A percentile compares a stretch with the other conserved stretches of the same genome.
These are phyloP conservation scores for Symbiodinium natans DNA, from an alignment of 73 alveolate genomes.

Conservation along the genomic window DNA sequence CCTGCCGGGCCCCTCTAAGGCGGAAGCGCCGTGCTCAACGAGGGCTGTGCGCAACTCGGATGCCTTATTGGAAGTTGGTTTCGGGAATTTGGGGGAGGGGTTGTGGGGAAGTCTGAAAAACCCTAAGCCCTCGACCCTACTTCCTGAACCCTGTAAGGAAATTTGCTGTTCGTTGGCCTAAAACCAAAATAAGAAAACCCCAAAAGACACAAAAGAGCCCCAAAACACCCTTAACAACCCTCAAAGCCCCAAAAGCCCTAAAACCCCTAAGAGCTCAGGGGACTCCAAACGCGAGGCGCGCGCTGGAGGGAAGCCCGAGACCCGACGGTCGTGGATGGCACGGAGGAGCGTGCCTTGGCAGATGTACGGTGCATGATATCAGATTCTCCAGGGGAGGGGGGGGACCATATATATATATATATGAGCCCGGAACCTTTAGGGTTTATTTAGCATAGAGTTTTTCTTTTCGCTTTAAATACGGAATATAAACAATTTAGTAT, in stretches of 20 bases:
- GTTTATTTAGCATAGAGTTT: no score
- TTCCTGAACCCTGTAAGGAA: no score
- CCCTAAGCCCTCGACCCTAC: no score
- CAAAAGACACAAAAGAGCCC: background rate
- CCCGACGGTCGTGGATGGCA: slow-evolving; percentile 71
- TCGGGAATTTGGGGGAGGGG: background rate
- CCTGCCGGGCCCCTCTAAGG: no score
- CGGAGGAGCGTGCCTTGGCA: slow-evolving; percentile 43
- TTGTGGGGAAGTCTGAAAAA: no score
- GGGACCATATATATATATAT: no score
- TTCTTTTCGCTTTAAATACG: no score
- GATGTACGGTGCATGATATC: no score
- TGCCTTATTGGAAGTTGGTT: background rate
- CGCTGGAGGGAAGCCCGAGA: slow-evolving; percentile 64
- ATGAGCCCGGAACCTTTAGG: no score
- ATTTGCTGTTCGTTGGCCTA: no score
- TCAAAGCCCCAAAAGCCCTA: background rate
- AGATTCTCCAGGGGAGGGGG: no score
- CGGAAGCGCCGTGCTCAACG: slow-evolving; percentile 54
- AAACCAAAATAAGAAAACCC: background rate
- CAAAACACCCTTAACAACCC: background rate
- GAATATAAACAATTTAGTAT: no score
- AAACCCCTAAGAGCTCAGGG: background rate
- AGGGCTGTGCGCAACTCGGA: slow-evolving; percentile 67
- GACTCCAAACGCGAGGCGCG: background rate